These are phyloP conservation scores for Sporothrix pseudoabietina DNA, from an alignment of 2,329 filamentous ascomycete genomes.

Conservation along the genomic window DNA sequence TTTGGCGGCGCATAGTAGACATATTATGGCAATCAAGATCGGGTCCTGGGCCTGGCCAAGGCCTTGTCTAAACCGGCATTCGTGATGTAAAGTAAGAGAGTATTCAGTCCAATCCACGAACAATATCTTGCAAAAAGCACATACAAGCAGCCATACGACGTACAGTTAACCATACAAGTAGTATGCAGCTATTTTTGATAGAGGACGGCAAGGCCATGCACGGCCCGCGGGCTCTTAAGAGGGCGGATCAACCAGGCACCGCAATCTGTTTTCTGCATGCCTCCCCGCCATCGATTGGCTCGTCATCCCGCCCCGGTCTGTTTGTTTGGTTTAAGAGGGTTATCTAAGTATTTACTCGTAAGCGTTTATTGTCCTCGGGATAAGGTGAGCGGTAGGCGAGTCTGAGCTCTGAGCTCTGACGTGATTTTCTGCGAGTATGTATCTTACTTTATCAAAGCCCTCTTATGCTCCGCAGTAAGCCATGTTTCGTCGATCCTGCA, in stretches of 20 bases:
- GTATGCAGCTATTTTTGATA: background rate
- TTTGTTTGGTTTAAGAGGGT: background rate
- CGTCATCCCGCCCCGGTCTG: background rate
- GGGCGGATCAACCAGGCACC: slow-evolving; percentile 21
- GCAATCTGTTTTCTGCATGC: slow-evolving; percentile 19
- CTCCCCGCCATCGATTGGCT: background rate
- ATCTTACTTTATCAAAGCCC: slow-evolving; percentile 1
- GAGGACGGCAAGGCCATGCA: background rate
- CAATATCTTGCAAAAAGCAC: background rate
- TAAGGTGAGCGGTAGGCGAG: background rate
- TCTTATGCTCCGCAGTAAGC: slow-evolving; percentile 10
- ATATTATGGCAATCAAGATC: slow-evolving; percentile 9
- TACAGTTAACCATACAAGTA: background rate
- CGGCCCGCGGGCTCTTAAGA: background rate
- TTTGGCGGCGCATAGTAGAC: background rate
- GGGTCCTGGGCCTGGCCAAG: slow-evolving; percentile 5
- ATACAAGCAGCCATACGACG: background rate
- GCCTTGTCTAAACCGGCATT: background rate
- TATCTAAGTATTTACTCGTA: background rate
- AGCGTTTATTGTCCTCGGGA: slow-evolving; percentile 15
- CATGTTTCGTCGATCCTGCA: slow-evolving; percentile 24
- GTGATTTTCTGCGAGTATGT: background rate
- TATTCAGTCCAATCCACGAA: background rate
- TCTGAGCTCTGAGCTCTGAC: background rate
- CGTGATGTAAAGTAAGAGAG: background rate